Base-by-base conservation (phyloP, 345 rosid genomes). In the Pistacia integerrima region DNA sequence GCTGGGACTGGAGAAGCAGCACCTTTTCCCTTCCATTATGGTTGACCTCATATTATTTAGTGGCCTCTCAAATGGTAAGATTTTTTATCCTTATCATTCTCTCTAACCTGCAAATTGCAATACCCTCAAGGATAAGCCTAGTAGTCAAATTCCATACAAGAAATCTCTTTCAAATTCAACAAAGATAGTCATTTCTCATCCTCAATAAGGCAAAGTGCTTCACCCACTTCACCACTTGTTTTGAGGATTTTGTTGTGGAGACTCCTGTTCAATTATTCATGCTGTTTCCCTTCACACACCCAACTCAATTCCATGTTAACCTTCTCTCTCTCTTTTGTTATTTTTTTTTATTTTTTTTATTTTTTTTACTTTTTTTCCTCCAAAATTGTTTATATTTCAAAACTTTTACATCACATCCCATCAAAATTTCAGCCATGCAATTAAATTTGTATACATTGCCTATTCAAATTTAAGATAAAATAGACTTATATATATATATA, bases 1-100 rank as follows among this genome's bases (percentile, higher is more conserved):
- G 20, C 56, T 11, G 10, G 14, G 7, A 41, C 6, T 41, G 44
- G 44, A 8, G 44, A 41, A 36, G 25, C 25, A 56, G 73, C 54
- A 35, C 52, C 11, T 62, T 72, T 48, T 59, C 11, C 4, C 3
- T 0, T 61, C 44, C 18, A 41, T 41, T 51, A 69, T 51, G 3
- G 65, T 51, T 7, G 73, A 30, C 78, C 22, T 57, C 10, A 20
- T 16, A 2, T 16, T 22, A 30, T 30, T 48, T 8, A 54, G 25
- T 12, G 44, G 49, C 13, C 56, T 73, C 41, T 67, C 73, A 73
- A 72, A 77, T 82, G 80, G 75, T 82, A 74, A 74, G 71, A 61
- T 46, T 51, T 68, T 51, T 16, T 46, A 28, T 69, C 28, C 51
- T 56, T 4, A n/a, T 10, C 61, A 61, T 25, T 12, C 58, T 48